Percentiles rank a stretch among this genome's conserved stretches.
These are phyloP conservation scores for Penicillium frequentans DNA, from an alignment of 2,329 filamentous ascomycete genomes.

Conservation along the genomic window DNA sequence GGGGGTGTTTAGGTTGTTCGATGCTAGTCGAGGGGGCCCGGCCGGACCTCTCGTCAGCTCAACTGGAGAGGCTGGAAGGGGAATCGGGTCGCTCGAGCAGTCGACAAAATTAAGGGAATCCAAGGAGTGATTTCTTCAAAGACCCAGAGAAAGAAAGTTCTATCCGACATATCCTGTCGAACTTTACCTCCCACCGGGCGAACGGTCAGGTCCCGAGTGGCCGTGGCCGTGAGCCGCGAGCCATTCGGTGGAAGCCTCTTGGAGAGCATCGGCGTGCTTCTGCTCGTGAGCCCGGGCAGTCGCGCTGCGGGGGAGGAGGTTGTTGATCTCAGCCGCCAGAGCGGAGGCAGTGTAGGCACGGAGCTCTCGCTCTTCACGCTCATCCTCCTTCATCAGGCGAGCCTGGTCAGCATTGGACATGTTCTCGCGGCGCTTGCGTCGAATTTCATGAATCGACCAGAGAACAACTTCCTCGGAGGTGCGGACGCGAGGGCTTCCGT, in stretches of 20 bases:
- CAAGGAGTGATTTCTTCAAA: neutral
- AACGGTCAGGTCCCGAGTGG: constrained; percentile 36
- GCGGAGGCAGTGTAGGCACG: constrained; percentile 47
- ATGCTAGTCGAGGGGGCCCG: constrained; percentile 7
- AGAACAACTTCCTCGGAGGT: constrained; percentile 88
- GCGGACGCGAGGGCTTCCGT: constrained; percentile 71
- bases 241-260: constrained; percentile 36
- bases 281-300: constrained; percentile 38
- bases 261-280: constrained; percentile 41
- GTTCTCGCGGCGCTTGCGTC: constrained; percentile 76
- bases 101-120: constrained; percentile 7
- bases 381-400: constrained; percentile 48
- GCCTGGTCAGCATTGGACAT: constrained; percentile 72
- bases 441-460: constrained; percentile 90
- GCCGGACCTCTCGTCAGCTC: constrained; percentile 5
- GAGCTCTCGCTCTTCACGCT: constrained; percentile 50
- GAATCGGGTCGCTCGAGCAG: constrained; percentile 10
- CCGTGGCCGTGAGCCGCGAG: constrained; percentile 30
- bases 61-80: neutral
- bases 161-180: neutral
- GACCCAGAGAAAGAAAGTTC: constrained; percentile 1
- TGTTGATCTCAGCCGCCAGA: constrained; percentile 47
- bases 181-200: constrained; percentile 32
- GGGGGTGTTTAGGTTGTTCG: neutral
- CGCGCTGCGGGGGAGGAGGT: constrained; percentile 36